phyloP scores from a whole-genome alignment of 352 stramenopile genomes.

The Phytophthora hibernalis region DNA sequence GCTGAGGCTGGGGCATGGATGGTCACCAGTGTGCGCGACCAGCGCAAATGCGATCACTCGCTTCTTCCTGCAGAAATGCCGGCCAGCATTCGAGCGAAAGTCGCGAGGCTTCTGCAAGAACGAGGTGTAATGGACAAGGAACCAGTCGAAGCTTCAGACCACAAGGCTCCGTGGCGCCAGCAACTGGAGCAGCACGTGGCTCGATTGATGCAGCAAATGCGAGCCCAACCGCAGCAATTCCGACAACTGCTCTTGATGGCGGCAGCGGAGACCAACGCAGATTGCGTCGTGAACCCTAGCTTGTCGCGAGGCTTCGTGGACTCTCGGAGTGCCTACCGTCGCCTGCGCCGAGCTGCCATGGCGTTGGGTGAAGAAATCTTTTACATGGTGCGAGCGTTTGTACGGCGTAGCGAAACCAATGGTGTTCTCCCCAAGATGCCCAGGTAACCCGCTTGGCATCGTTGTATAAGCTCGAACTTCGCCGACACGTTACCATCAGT shows the following conservation, averaged over 20 bases:
- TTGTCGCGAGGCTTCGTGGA: slow-evolving; percentile 17
- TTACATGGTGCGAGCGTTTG: slow-evolving; percentile 42
- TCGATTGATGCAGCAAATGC: slow-evolving; percentile 54
- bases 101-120: slow-evolving; percentile 30
- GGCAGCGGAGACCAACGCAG: slow-evolving; percentile 21
- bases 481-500: slow-evolving; percentile 62
- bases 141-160: slow-evolving; percentile 11
- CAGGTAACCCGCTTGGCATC: slow-evolving; percentile 62
- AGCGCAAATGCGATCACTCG: slow-evolving; percentile 38
- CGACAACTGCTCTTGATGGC: slow-evolving; percentile 45
- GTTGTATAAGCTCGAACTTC: slow-evolving; percentile 68
- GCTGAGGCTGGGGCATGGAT: slow-evolving; percentile 20
- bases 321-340: slow-evolving; percentile 43
- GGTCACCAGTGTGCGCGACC: slow-evolving; percentile 27
- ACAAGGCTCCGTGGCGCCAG: slow-evolving; percentile 44
- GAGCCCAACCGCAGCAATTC: slow-evolving; percentile 43
- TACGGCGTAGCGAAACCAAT: slow-evolving; percentile 52
- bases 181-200: slow-evolving; percentile 56
- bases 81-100: slow-evolving; percentile 27
- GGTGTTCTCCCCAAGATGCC: slow-evolving; percentile 52
- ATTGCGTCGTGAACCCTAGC: slow-evolving; percentile 11
- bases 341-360: slow-evolving; percentile 43
- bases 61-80: slow-evolving; percentile 33
- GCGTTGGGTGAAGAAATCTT: slow-evolving; percentile 58
- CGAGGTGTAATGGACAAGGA: slow-evolving; percentile 21